These are phyloP conservation scores for Thalassiosira exigua DNA, from an alignment of 352 stramenopile species.

Conservation along the genomic window DNA sequence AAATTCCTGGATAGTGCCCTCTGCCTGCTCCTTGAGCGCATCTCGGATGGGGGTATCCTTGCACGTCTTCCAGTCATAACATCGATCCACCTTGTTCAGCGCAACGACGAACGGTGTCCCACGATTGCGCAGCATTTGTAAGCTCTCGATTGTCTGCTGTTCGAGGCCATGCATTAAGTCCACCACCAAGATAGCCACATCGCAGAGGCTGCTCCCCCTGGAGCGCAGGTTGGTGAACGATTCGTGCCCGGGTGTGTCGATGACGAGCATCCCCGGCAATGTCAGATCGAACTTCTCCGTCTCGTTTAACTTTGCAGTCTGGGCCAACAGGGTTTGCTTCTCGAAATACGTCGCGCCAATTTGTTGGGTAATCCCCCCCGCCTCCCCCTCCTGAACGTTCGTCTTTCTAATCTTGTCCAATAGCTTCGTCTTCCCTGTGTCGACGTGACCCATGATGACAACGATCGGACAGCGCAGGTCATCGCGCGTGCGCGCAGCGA, in stretches of 20 bases:
- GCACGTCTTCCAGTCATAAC: constrained; percentile 98
- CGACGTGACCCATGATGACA: constrained; percentile 96
- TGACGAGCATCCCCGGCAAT: constrained; percentile 88
- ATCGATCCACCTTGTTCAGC: constrained; percentile 99
- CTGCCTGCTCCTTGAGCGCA: constrained; percentile 88
- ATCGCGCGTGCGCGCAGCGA: constrained; percentile 90
- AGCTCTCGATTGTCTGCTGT: constrained; percentile 98
- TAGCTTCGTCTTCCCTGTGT: constrained; percentile 97
- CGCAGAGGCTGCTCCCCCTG: constrained; percentile 96
- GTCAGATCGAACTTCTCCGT: constrained; percentile 84
- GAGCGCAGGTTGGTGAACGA: constrained; percentile 98
- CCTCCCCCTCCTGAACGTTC: constrained; percentile 96
- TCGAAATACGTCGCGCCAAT: constrained; percentile 87
- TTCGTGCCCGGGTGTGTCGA: constrained; percentile 99
- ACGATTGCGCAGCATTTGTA: constrained; percentile 95
- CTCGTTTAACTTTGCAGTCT: constrained; percentile 80
- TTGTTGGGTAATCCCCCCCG: constrained; percentile 97
- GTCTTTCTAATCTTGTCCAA: constrained; percentile 99
- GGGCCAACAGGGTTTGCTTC: constrained; percentile 80
- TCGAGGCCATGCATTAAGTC: constrained; percentile 99
- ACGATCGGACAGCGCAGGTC: constrained; percentile 98
- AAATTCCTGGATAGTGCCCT: constrained; percentile 96
- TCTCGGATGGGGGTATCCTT: constrained; percentile 94
- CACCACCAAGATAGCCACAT: constrained; percentile 99
- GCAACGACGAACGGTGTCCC: constrained; percentile 97